These are phyloP conservation scores for Globisporangium nunn DNA, from an alignment of 352 stramenopile species.

Conservation along the genomic window DNA sequence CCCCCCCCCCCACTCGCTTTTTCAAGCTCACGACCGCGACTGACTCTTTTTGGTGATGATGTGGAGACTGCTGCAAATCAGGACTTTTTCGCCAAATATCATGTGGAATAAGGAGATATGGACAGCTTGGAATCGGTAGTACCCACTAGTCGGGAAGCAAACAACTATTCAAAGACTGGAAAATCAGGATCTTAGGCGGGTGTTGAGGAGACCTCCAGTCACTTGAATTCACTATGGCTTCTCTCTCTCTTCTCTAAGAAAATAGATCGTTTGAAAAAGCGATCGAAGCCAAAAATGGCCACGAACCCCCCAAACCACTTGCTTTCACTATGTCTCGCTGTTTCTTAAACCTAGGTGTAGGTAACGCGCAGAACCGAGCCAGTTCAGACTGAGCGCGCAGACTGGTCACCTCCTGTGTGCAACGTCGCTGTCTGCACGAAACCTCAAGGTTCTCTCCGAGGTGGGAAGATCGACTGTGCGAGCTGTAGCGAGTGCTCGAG, in stretches of 20 bases:
- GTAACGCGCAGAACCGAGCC: conserved; percentile 1
- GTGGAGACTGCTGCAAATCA: not conserved
- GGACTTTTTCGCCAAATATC: not conserved
- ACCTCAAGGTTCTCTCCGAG: not conserved
- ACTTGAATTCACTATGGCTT: not conserved
- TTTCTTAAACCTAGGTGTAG: conserved; percentile 2
- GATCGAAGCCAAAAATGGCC: not conserved
- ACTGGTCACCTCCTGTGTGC: not conserved
- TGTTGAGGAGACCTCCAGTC: too few relatives aligned
- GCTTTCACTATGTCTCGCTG: not conserved
- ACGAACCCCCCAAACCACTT: not conserved
- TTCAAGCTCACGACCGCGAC: not conserved
- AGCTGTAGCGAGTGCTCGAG: too few relatives aligned
- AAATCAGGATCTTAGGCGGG: not conserved
- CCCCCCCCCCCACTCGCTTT: not conserved
- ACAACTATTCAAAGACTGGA: not conserved
- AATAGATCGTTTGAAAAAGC: not conserved
- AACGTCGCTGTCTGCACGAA: not conserved
- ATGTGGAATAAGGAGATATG: too few relatives aligned
- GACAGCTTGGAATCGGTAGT: too few relatives aligned
- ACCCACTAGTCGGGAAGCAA: too few relatives aligned
- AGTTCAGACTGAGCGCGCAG: not conserved
- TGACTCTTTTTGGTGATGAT: not conserved
- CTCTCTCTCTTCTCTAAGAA: not conserved
- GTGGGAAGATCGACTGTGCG: too few relatives aligned